Evolutionary conservation across 2,329 filamentous ascomycete genomes (phyloP).

Genomic region (Cucurbitaria berberidis): DNA sequence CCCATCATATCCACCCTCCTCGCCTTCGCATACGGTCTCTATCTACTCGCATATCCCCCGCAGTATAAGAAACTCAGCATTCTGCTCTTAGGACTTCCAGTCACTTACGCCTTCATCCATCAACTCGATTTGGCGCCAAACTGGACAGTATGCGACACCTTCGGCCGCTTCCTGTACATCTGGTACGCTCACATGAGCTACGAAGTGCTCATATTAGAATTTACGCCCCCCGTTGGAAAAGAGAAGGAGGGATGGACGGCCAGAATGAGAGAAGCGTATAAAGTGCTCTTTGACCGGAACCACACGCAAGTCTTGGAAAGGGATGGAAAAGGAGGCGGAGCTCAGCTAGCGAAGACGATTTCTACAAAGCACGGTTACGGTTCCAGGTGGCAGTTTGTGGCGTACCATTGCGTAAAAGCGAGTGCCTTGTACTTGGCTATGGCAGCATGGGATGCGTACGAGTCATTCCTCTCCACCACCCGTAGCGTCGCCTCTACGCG

Average conservation of each 20-base stretch:
- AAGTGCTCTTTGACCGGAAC: conserved; percentile 17
- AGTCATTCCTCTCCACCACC: background rate
- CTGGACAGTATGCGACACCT: conserved; percentile 16
- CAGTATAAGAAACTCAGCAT: conserved; percentile 14
- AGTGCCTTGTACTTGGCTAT: background rate
- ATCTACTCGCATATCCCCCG: conserved; percentile 24
- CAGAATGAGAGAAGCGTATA: conserved; percentile 10
- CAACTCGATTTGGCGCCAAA: conserved; percentile 7
- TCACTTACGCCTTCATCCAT: conserved; percentile 17
- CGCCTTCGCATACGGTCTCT: conserved; percentile 11
- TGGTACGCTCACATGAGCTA: conserved; percentile 26
- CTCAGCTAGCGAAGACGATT: background rate
- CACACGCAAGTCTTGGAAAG: background rate
- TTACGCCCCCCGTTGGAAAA: conserved; percentile 4
- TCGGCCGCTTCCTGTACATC: conserved; percentile 25
- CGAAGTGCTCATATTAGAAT: conserved; percentile 13
- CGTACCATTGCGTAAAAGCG: background rate
- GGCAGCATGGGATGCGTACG: background rate
- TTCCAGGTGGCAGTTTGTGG: background rate
- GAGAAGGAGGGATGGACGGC: conserved; percentile 3
- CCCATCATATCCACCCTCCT: background rate
- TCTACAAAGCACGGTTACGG: background rate
- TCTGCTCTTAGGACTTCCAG: conserved; percentile 11
- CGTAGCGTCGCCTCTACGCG: too few relatives aligned
- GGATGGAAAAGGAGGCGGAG: conserved; percentile 8